A percentile compares a stretch with the other conserved stretches of the same genome.
phyloP scores from a whole-genome alignment of 352 stramenopile species.

The Phytopythium aichiense region DNA sequence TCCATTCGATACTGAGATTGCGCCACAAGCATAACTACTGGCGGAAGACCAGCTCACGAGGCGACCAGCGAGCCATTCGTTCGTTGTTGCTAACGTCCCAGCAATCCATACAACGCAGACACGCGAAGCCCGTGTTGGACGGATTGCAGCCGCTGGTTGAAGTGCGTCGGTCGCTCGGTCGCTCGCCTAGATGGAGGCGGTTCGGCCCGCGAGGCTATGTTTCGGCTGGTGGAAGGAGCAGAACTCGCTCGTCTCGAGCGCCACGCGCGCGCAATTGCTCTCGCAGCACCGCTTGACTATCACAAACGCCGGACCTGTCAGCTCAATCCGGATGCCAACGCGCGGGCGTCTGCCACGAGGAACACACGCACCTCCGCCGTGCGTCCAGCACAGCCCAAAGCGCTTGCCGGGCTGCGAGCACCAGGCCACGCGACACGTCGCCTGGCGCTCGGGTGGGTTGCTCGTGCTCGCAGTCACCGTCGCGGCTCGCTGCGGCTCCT shows the following conservation, averaged over 20 bases:
- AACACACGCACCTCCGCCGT: conserved; percentile 32
- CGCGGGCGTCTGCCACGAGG: too few relatives aligned
- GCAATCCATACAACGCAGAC: too few relatives aligned
- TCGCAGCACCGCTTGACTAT: conserved; percentile 46
- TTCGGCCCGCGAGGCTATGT: background rate
- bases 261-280: conserved; percentile 22
- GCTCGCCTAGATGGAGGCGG: background rate
- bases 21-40: too few relatives aligned
- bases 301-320: background rate
- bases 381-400: conserved; percentile 46
- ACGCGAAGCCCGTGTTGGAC: too few relatives aligned
- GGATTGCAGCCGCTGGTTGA: too few relatives aligned
- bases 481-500: background rate
- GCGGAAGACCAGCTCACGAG: too few relatives aligned
- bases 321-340: too few relatives aligned
- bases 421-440: conserved; percentile 38
- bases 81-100: too few relatives aligned
- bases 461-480: background rate
- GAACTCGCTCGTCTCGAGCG: conserved; percentile 29
- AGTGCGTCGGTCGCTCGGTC: too few relatives aligned
- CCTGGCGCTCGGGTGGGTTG: background rate
- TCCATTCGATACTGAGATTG: too few relatives aligned
- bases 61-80: too few relatives aligned
- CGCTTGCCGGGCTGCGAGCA: conserved; percentile 35
- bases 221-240: conserved; percentile 37